Conservation (phyloP, 2,329 filamentous ascomycete species). For the Lachnellula willkommii region DNA sequence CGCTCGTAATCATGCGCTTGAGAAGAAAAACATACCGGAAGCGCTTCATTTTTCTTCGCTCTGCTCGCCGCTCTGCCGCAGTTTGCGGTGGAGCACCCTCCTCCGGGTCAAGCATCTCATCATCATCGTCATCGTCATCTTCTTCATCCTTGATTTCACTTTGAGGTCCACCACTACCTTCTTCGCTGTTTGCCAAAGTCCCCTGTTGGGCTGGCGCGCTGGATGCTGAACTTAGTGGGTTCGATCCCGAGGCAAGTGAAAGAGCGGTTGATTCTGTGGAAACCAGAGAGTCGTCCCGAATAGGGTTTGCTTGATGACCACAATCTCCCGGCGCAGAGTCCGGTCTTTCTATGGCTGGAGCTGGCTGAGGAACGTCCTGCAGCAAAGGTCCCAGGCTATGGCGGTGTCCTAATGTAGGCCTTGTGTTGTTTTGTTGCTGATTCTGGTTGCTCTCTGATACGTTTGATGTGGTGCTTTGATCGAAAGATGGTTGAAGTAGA, state of each 20-base stretch:
- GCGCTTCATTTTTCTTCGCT: constrained; percentile 67
- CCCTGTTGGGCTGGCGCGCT: constrained; percentile 36
- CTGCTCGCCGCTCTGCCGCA: constrained; percentile 52
- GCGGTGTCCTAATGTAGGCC: constrained; percentile 28
- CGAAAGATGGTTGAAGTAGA: constrained; percentile 24
- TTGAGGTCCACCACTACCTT: constrained; percentile 40
- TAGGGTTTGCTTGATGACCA: constrained; percentile 28
- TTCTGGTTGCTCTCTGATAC: constrained; percentile 17
- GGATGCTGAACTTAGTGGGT: constrained; percentile 37
- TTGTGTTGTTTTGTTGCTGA: constrained; percentile 16
- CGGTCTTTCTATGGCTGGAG: constrained; percentile 25
- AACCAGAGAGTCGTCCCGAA: constrained; percentile 37
- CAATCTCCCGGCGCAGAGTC: constrained; percentile 30
- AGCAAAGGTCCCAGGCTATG: constrained; percentile 27
- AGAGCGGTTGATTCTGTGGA: constrained; percentile 37
- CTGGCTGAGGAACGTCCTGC: constrained; percentile 21
- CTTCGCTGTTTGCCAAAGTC: constrained; percentile 39
- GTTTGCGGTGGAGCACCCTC: constrained; percentile 44
- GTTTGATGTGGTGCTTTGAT: constrained; percentile 24
- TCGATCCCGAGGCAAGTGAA: constrained; percentile 34
- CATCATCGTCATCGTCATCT: constrained; percentile 44
- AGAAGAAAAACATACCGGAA: constrained; percentile 54
- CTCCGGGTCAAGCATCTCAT: constrained; percentile 48
- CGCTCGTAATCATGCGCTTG: neutral
- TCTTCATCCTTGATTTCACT: constrained; percentile 30